Evolutionary conservation across 202 grass and related monocot species (phyloP), one percentile per base, ranked within the genome.

Genomic region (Schoenoplectus tabernaemontani): DNA sequence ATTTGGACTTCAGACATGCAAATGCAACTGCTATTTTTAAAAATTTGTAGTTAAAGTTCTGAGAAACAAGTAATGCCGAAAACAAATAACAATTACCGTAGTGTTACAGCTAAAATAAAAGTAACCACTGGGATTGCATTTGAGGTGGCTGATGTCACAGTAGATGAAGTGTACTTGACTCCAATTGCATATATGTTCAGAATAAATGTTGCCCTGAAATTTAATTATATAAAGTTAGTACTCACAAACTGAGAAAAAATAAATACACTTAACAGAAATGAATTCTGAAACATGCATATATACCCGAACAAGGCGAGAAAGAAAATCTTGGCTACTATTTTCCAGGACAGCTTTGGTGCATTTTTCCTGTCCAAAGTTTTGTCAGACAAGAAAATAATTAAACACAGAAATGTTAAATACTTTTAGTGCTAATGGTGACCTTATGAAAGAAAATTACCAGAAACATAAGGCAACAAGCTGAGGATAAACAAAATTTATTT

Each of bases 81-180:
- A 70, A 46, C 20, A 26, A 26, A 19, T 47, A 70, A 44, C 0
- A 43, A 67, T 50, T 85, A 85, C 83, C 90, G 66, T 17, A 96
- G 41, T 38, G 90, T 59, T 59, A 91, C 86, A 43, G 93, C 88
- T 54, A 96, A 87, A 15, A 81, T 76, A 86, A 97, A 97, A 77
- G 93, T 97, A 24, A 91, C 73, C 2, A 91, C 93, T 2, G 93
- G 90, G 8, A 91, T 70, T 9, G 87, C 92, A 82, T 91, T 97
- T 74, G 85, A 80, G 0, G 77, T 80, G 48, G 93, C 93, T 3
- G 93, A 91, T 3, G 81, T 73, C 57, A 91, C 83, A 0, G 90
- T 88, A 33, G 88, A 84, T 8, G 93, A 93, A 32, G 85, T 97
- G 74, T 91, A 91, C 58, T 91, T 88, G 37, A 93, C 64, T 51